Percentiles rank a stretch among this genome's conserved stretches.
phyloP scores from a whole-genome alignment of 257 asterid species.

The Solanum paucissectum region DNA sequence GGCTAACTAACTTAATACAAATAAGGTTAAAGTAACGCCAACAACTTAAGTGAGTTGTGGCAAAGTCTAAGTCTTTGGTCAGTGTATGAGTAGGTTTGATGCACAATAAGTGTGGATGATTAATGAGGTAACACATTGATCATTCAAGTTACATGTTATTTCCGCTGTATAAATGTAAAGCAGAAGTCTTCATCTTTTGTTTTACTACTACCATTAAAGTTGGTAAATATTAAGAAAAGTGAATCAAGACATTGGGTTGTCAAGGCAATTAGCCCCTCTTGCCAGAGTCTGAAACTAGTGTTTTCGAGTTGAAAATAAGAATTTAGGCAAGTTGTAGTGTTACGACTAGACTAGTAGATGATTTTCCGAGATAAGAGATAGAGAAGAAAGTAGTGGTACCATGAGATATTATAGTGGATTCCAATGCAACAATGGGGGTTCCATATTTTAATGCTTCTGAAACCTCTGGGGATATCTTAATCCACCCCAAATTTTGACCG shows the following conservation, averaged over 20 bases:
- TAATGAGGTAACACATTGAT: background rate
- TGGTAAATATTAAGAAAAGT: background rate
- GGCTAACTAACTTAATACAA: background rate
- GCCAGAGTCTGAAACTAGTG: no score
- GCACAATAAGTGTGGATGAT: background rate
- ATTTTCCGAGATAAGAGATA: background rate
- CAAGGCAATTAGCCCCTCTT: background rate
- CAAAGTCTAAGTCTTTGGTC: background rate
- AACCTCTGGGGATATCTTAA: slow-evolving; percentile 66
- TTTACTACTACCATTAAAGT: background rate
- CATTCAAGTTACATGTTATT: background rate
- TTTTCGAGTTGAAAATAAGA: no score
- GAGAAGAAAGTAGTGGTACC: slow-evolving; percentile 21
- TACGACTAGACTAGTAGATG: background rate
- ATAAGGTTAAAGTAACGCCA: background rate
- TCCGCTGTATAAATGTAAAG: background rate
- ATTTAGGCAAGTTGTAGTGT: background rate
- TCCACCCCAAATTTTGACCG: background rate
- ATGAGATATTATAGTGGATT: slow-evolving; percentile 90
- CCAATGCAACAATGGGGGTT: slow-evolving; percentile 85
- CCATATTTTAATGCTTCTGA: slow-evolving; percentile 71
- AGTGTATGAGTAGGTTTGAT: background rate
- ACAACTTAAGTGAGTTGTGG: background rate
- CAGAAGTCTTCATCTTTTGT: background rate
- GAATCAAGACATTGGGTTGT: background rate